Evolutionary conservation across 164 flowering plant genomes (phyloP).

Genomic region (Vitis vinifera): ASM3070453v1 NC_081810.1:7060501-7061000

Average conservation of each 20-base stretch:
- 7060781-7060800: conserved; percentile 94
- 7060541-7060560: too few relatives aligned
- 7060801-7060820: conserved; percentile 98
- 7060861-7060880: conserved; percentile 98
- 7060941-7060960: background rate
- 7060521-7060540: too few relatives aligned
- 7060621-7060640: too few relatives aligned
- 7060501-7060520: too few relatives aligned
- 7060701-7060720: background rate
- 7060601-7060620: too few relatives aligned
- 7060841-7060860: conserved; percentile 90
- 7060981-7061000: too few relatives aligned
- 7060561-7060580: too few relatives aligned
- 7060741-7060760: conserved; percentile 6
- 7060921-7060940: conserved; percentile 92
- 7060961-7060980: too few relatives aligned
- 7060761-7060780: conserved; percentile 25
- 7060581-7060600: too few relatives aligned
- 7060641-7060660: background rate
- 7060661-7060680: background rate
- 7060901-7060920: conserved; percentile 51
- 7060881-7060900: conserved; percentile 94
- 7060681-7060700: background rate
- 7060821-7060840: conserved; percentile 96
- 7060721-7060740: background rate